phyloP scores from a whole-genome alignment of 805 yeast species.

The Blastobotrys attinorum region DNA sequence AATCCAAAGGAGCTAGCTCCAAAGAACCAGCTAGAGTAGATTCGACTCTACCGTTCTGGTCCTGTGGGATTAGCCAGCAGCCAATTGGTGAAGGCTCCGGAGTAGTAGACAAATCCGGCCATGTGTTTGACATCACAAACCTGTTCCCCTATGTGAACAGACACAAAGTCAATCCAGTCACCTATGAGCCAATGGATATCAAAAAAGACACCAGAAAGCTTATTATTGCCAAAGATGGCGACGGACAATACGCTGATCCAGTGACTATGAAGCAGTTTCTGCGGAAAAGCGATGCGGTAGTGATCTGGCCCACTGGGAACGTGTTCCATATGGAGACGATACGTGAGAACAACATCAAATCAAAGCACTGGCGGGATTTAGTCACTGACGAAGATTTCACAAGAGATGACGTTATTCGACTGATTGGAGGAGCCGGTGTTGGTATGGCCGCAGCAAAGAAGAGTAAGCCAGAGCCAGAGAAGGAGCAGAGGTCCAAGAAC shows the following conservation, averaged over 20 bases:
- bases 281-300: slow-evolving; percentile 22
- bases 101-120: slow-evolving; percentile 24
- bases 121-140: slow-evolving; percentile 26
- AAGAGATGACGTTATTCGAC: slow-evolving; percentile 20
- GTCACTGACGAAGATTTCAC: slow-evolving; percentile 26
- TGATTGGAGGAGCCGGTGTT: slow-evolving; percentile 17
- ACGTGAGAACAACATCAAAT: slow-evolving; percentile 22
- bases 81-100: slow-evolving; percentile 23
- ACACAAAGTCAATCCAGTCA: slow-evolving; percentile 25
- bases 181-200: slow-evolving; percentile 21
- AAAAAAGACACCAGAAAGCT: slow-evolving; percentile 19
- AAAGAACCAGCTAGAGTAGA: slow-evolving; percentile 2
- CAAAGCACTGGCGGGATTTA: slow-evolving; percentile 25
- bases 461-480: background rate
- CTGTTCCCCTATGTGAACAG: slow-evolving; percentile 23
- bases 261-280: slow-evolving; percentile 27
- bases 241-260: slow-evolving; percentile 27
- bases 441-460: background rate
- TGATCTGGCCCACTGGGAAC: slow-evolving; percentile 23
- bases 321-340: slow-evolving; percentile 27
- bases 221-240: slow-evolving; percentile 19
- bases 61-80: slow-evolving; percentile 27
- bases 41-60: slow-evolving; percentile 25
- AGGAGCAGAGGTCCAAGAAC: background rate
- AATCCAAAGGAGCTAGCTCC: slow-evolving; percentile 17